Percentiles rank a stretch among this genome's conserved stretches.
These are phyloP conservation scores for Trichoderma harzianum DNA, from an alignment of 2,329 filamentous ascomycete genomes.

Conservation along the genomic window DNA sequence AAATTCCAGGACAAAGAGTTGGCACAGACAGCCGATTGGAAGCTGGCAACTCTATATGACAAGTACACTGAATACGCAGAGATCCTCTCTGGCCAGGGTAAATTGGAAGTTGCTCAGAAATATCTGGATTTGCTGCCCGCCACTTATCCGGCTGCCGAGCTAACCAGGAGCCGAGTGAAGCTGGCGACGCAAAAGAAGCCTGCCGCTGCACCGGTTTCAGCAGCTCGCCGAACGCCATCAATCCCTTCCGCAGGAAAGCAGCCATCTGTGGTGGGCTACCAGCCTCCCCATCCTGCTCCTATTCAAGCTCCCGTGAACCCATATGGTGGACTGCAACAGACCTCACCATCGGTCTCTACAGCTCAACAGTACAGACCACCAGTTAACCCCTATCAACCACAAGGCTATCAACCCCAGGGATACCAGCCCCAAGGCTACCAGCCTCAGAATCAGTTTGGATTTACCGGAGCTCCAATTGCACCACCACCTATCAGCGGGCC, in stretches of 20 bases:
- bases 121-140: conserved; percentile 85
- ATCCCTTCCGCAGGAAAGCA: conserved; percentile 42
- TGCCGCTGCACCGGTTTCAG: conserved; percentile 24
- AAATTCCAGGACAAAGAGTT: conserved; percentile 83
- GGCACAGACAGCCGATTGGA: conserved; percentile 74
- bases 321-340: conserved; percentile 25
- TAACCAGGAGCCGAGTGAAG: conserved; percentile 79
- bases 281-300: conserved; percentile 42
- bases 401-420: conserved; percentile 28
- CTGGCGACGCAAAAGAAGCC: conserved; percentile 64
- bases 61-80: conserved; percentile 98
- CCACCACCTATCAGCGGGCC: conserved; percentile 36
- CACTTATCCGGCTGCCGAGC: conserved; percentile 80
- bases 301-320: conserved; percentile 30
- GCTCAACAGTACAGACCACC: conserved; percentile 38
- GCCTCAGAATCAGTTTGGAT: conserved; percentile 39
- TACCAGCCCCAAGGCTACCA: conserved; percentile 24
- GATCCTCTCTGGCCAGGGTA: conserved; percentile 85
- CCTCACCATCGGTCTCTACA: conserved; percentile 27
- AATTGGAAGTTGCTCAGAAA: conserved; percentile 80
- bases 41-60: conserved; percentile 80
- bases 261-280: conserved; percentile 43
- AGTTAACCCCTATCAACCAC: conserved; percentile 36
- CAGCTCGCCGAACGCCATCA: conserved; percentile 30
- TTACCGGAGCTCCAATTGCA: conserved; percentile 34